Percentiles rank a stretch among this genome's conserved stretches.
Conservation (phyloP, 2,329 filamentous ascomycete species). For the Alternaria gaisen region DNA sequence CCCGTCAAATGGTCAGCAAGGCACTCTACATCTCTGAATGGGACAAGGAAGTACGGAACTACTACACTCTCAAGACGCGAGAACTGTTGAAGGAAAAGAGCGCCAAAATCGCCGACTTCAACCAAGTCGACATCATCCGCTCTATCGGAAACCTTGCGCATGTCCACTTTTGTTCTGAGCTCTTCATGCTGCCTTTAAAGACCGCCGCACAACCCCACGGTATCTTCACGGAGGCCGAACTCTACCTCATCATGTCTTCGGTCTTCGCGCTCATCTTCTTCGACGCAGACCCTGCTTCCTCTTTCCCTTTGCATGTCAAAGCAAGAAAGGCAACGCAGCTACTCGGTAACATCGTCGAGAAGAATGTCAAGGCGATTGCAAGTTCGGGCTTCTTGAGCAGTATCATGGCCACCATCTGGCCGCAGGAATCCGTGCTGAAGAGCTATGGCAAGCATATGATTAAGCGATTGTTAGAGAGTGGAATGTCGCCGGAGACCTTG, state of each 20-base stretch:
- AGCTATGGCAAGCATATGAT: slow-evolving; percentile 67
- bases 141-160: slow-evolving; percentile 65
- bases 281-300: slow-evolving; percentile 62
- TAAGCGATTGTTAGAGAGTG: slow-evolving; percentile 59
- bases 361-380: slow-evolving; percentile 58
- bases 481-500: slow-evolving; percentile 58
- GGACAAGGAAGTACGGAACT: slow-evolving; percentile 70
- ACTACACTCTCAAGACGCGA: slow-evolving; percentile 71
- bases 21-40: slow-evolving; percentile 70
- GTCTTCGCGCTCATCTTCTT: slow-evolving; percentile 65
- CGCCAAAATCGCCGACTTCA: slow-evolving; percentile 68
- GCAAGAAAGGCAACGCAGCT: slow-evolving; percentile 58
- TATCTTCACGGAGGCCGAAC: slow-evolving; percentile 63
- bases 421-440: slow-evolving; percentile 54
- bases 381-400: slow-evolving; percentile 53
- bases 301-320: slow-evolving; percentile 61
- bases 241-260: slow-evolving; percentile 63
- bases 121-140: slow-evolving; percentile 74
- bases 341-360: slow-evolving; percentile 60
- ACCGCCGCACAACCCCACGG: slow-evolving; percentile 60
- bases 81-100: slow-evolving; percentile 71
- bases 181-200: slow-evolving; percentile 66
- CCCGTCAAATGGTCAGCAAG: slow-evolving; percentile 54
- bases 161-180: slow-evolving; percentile 63
- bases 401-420: slow-evolving; percentile 54